Percentiles rank a stretch among this genome's conserved stretches.
These are phyloP conservation scores for Penicillium sp. DNA, from an alignment of 2,329 filamentous ascomycete genomes.

Conservation along the genomic window DNA sequence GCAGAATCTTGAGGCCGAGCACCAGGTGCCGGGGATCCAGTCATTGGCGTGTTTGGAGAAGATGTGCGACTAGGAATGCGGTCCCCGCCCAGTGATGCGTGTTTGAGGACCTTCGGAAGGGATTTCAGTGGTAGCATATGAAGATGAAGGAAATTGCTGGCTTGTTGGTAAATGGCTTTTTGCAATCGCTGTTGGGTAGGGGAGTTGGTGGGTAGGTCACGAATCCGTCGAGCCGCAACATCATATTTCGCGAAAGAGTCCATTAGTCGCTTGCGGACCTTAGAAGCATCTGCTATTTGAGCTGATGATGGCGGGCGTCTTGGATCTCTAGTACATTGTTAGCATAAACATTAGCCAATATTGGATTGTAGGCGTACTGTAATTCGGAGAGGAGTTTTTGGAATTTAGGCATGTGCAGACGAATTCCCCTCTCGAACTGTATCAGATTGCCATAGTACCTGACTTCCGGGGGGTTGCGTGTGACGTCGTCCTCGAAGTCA, in stretches of 20 bases:
- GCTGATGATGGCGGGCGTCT: slow-evolving; percentile 66
- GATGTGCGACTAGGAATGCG: slow-evolving; percentile 30
- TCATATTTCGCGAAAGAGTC: slow-evolving; percentile 91
- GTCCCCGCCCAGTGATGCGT: slow-evolving; percentile 59
- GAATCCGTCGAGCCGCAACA: slow-evolving; percentile 75
- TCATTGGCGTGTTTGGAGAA: slow-evolving; percentile 27
- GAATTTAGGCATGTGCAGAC: slow-evolving; percentile 79
- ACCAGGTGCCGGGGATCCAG: slow-evolving; percentile 24
- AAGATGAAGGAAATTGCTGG: slow-evolving; percentile 80
- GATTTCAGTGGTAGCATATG: slow-evolving; percentile 89
- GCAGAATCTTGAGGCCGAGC: slow-evolving; percentile 47
- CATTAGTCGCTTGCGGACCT: slow-evolving; percentile 85
- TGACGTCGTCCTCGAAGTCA: slow-evolving; percentile 75
- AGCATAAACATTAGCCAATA: slow-evolving; percentile 2
- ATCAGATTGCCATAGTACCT: slow-evolving; percentile 80
- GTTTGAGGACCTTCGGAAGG: slow-evolving; percentile 69
- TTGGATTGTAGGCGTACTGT: slow-evolving; percentile 54
- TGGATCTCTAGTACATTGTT: slow-evolving; percentile 54
- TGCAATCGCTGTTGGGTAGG: slow-evolving; percentile 76
- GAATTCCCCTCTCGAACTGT: slow-evolving; percentile 87
- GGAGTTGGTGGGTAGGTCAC: slow-evolving; percentile 75
- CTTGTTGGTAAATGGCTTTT: slow-evolving; percentile 79
- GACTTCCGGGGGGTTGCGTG: slow-evolving; percentile 72
- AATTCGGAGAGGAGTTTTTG: slow-evolving; percentile 75
- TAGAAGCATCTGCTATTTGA: slow-evolving; percentile 83